Evolutionary conservation across 371 early-diverging fungal species (phyloP).

Genomic region (Circinella umbellata): DNA sequence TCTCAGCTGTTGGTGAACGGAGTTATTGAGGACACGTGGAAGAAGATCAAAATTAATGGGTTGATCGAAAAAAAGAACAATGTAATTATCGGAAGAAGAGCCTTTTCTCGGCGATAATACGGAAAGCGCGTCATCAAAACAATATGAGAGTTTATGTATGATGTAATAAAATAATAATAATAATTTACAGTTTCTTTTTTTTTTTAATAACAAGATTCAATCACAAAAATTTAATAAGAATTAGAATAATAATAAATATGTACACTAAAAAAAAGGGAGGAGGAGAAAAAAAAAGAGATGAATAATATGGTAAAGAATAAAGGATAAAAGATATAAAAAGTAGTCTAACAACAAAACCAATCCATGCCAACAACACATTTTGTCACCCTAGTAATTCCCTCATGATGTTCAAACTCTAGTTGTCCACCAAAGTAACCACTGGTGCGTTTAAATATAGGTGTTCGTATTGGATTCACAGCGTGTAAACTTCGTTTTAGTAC

Average conservation of each 20-base stretch:
- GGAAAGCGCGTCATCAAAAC: background rate
- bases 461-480: conserved; percentile 15
- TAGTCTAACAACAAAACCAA: conserved; percentile 15
- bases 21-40: conserved; percentile 7
- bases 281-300: background rate
- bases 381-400: conserved; percentile 3
- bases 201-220: no score
- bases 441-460: conserved; percentile 7
- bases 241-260: no score
- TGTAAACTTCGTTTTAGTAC: conserved; percentile 18
- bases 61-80: background rate
- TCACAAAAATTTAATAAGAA: no score
- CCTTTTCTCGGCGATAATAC: no score
- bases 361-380: conserved; percentile 10
- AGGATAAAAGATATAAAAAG: background rate
- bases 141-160: no score
- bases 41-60: conserved; percentile 7
- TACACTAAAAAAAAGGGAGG: background rate
- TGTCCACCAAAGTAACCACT: conserved; percentile 17
- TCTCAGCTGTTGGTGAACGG: background rate
- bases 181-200: no score
- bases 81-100: background rate
- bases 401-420: background rate
- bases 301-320: background rate
- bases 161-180: no score